These are phyloP conservation scores for Serendipita indica DNA, from an alignment of 768 basidiomycete species.

Conservation along the genomic window DNA sequence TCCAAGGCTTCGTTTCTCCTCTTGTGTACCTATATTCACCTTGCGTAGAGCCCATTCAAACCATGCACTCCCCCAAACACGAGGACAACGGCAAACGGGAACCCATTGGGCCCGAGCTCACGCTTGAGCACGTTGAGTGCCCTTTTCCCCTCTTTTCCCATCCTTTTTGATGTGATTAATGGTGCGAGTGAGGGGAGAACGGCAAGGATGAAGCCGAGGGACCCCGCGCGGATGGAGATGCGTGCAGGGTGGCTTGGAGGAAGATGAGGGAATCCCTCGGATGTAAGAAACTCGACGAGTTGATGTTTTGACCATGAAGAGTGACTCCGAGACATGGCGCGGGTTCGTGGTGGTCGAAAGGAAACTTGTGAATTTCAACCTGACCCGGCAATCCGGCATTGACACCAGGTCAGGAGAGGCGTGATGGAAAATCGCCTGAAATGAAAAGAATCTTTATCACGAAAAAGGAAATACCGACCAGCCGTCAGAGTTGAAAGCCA, in stretches of 20 bases:
- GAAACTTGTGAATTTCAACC: too few relatives aligned
- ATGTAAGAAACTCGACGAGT: too few relatives aligned
- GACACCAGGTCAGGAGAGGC: too few relatives aligned
- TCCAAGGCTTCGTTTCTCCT: conserved; percentile 6
- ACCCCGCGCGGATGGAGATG: background rate
- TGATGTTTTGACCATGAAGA: too few relatives aligned
- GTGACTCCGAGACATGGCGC: too few relatives aligned
- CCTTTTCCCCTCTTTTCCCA: background rate
- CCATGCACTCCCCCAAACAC: conserved; percentile 46
- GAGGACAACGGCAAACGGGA: conserved; percentile 52
- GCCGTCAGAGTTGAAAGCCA: too few relatives aligned
- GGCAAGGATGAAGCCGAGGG: background rate
- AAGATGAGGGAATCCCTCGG: conserved; percentile 2
- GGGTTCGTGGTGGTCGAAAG: too few relatives aligned
- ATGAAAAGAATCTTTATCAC: too few relatives aligned
- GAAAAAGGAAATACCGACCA: too few relatives aligned
- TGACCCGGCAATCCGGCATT: too few relatives aligned
- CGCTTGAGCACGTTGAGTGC: conserved; percentile 32
- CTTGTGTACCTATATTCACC: conserved; percentile 14
- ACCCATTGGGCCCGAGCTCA: conserved; percentile 47
- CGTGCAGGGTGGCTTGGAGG: background rate
- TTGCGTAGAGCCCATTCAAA: conserved; percentile 33
- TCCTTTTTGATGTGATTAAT: background rate
- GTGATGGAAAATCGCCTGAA: too few relatives aligned
- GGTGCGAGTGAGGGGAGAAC: background rate